A percentile compares a stretch with the other conserved stretches of the same genome.
These are phyloP conservation scores for Solanum pinnatisectum DNA, from an alignment of 257 asterid species.

Conservation along the genomic window DNA sequence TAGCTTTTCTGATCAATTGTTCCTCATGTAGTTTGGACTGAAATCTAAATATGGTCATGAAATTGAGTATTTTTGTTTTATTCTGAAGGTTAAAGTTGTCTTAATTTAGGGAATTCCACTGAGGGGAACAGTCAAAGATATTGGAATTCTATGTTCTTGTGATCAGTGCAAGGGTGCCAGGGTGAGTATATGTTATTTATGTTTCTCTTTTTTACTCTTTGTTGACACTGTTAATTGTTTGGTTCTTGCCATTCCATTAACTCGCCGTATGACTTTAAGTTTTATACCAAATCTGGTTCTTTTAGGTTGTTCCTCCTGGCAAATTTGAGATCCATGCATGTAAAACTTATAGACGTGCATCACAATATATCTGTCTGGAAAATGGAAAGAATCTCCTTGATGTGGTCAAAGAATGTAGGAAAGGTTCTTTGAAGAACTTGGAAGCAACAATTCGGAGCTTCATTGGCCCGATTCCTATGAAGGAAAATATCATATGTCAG, in stretches of 20 bases:
- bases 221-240: background rate
- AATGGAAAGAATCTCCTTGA: constrained; percentile 94
- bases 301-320: constrained; percentile 80
- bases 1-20: background rate
- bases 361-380: constrained; percentile 87
- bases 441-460: constrained; percentile 69
- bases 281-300: background rate
- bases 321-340: constrained; percentile 96
- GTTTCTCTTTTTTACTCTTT: constrained; percentile 2
- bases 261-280: background rate
- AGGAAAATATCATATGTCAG: constrained; percentile 62
- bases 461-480: constrained; percentile 72
- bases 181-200: constrained; percentile 35
- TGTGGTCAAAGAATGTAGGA: constrained; percentile 87
- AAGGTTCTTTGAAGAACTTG: constrained; percentile 51
- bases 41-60: background rate
- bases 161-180: constrained; percentile 58
- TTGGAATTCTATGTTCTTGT: constrained; percentile 89
- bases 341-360: constrained; percentile 87
- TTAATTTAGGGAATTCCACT: constrained; percentile 16
- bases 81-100: background rate
- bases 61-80: background rate
- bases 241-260: background rate
- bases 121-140: constrained; percentile 79
- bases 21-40: background rate